Base-by-base conservation (phyloP, 208 protist genomes). In the Tritrichomonas foetus region DNA sequence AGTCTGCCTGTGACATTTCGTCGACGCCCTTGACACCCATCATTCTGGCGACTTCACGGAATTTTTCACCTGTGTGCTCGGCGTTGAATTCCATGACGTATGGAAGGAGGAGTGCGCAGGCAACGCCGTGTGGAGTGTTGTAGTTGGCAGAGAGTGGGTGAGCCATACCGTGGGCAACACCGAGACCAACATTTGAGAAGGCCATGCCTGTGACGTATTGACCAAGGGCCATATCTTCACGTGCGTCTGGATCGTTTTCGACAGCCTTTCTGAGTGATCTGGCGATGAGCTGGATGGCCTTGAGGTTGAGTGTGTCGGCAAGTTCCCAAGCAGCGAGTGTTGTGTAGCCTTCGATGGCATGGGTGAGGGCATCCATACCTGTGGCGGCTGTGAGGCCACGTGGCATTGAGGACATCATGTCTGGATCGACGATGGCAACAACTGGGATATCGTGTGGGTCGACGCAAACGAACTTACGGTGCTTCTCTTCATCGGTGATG, bases 151-250 rank as follows among this genome's bases (percentile, higher is more conserved):
- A 22, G 33, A 33, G 33, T 27, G 95, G 95, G 64, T 96, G 95
- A 22, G 95, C 94, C 30, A 95, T 94, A 0, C 84, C 94, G 47
- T 96, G 95, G n/a, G 53, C 80, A 69, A 96, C 93, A 66, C 95
- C 95, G 27, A 96, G 84, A 94, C 95, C 95, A 30, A 94, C 94
- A 44, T 96, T 96, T 13, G 94, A 84, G 84, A 96, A 96, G 36
- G 95, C 95, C 92, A 96, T 95, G 57, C 95, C 95, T 39, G 95
- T 94, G 41, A 96, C 78, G 39, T 94, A 94, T 36, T 95, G 94
- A 1, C 94, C 95, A 25, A 95, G 11, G 50, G 95, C 95, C 75
- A 96, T 94, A 1, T 13, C 66, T 41, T 94, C 84, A 49, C 95
- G 69, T 5, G 94, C 74, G n/a, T 50, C 30, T 20, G 25, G 30